A percentile compares a stretch with the other conserved stretches of the same genome.
Evolutionary conservation across 2,329 filamentous ascomycete genomes (phyloP).

Genomic region (Diaporthe citrichinensis): DNA sequence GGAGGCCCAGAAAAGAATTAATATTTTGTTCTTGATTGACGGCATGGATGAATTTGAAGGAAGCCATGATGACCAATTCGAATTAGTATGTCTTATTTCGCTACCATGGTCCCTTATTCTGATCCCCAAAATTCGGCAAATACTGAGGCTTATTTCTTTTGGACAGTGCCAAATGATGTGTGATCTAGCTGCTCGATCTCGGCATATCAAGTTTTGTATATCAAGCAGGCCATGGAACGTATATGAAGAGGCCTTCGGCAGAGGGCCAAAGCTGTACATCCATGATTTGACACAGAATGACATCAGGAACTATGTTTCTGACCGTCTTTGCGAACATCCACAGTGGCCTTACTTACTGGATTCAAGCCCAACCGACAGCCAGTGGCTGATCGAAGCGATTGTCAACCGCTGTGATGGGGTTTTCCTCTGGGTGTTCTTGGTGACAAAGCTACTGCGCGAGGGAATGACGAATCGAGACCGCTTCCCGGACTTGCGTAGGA

Average conservation of each 20-base stretch:
- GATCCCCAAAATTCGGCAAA: not conserved
- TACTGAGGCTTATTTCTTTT: not conserved
- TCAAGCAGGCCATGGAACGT: slow-evolving; percentile 15
- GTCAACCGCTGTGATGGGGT: not conserved
- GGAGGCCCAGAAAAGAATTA: too few species aligned
- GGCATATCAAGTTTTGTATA: slow-evolving; percentile 10
- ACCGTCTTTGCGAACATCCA: not conserved
- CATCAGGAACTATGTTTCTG: not conserved
- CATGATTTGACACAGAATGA: slow-evolving; percentile 4
- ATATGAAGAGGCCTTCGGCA: not conserved
- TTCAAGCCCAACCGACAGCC: not conserved
- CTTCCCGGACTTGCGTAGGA: not conserved
- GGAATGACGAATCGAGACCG: slow-evolving; percentile 1
- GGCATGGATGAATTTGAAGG: not conserved
- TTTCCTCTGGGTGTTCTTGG: slow-evolving; percentile 16
- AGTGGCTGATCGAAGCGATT: not conserved
- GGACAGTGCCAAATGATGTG: not conserved
- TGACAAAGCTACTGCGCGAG: not conserved
- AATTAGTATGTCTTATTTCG: not conserved
- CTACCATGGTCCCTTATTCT: not conserved
- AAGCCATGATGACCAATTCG: not conserved
- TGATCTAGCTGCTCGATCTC: not conserved
- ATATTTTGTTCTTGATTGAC: slow-evolving; percentile 10
- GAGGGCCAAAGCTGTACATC: not conserved
- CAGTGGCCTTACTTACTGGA: not conserved